A percentile compares a stretch with the other conserved stretches of the same genome.
These are phyloP conservation scores for Pichia pseudocactophila DNA, from an alignment of 805 yeast genomes.

Conservation along the genomic window DNA sequence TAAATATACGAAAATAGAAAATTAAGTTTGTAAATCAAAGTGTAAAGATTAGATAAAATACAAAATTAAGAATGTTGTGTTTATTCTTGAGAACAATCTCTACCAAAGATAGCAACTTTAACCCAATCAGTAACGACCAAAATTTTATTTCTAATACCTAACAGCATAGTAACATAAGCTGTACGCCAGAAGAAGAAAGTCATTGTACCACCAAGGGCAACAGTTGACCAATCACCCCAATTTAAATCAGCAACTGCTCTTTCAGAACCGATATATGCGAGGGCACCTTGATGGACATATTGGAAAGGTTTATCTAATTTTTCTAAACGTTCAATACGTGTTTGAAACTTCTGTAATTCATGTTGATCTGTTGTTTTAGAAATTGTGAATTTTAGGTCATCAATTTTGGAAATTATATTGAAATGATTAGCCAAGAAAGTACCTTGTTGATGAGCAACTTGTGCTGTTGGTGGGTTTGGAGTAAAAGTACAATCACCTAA, in stretches of 20 bases:
- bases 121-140: conserved; percentile 85
- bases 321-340: conserved; percentile 32
- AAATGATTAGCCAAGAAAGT: conserved; percentile 66
- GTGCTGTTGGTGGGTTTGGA: conserved; percentile 92
- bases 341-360: conserved; percentile 31
- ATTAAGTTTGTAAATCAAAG: too few relatives aligned
- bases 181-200: conserved; percentile 93
- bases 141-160: conserved; percentile 80
- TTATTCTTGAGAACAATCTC: conserved; percentile 77
- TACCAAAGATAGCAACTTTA: conserved; percentile 80
- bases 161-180: conserved; percentile 87
- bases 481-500: conserved; percentile 93
- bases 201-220: conserved; percentile 74
- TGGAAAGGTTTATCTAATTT: conserved; percentile 51
- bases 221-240: conserved; percentile 69
- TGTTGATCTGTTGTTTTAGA: conserved; percentile 29
- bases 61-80: not conserved
- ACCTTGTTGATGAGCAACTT: conserved; percentile 95
- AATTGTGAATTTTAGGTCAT: conserved; percentile 41
- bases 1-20: not conserved
- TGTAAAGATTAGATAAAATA: too few relatives aligned
- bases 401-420: conserved; percentile 54
- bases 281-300: conserved; percentile 84
- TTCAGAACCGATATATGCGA: conserved; percentile 91
- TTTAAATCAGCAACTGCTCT: conserved; percentile 89